phyloP scores from a whole-genome alignment of 352 stramenopile species.

The Phytopythium sindhum region DNA sequence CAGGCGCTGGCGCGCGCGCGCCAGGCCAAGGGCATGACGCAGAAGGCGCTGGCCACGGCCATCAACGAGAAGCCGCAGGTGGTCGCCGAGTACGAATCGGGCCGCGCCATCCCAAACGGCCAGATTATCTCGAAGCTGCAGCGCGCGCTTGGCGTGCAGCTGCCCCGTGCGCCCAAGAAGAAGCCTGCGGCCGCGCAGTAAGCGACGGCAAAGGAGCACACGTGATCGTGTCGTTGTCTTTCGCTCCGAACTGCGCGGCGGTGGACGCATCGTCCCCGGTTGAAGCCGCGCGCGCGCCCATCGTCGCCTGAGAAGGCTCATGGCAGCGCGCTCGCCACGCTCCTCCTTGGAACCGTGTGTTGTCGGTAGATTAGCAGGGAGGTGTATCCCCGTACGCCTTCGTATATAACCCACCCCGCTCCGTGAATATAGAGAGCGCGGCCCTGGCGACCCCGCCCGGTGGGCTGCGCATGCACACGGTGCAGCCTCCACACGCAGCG shows the following conservation, averaged over 20 bases:
- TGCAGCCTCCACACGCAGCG: neutral
- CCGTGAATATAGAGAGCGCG: slow-evolving; percentile 4
- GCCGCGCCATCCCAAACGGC: slow-evolving; percentile 96
- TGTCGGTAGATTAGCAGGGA: slow-evolving; percentile 9
- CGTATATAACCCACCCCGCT: slow-evolving; percentile 5
- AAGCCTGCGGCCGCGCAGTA: slow-evolving; percentile 42
- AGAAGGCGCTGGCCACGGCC: slow-evolving; percentile 95
- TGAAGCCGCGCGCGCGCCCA: neutral
- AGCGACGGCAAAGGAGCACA: neutral
- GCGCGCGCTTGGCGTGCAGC: slow-evolving; percentile 87
- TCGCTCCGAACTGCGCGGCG: slow-evolving; percentile 1
- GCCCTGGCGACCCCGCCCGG: neutral
- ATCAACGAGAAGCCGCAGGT: slow-evolving; percentile 97
- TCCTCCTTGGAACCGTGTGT: neutral
- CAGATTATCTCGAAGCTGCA: slow-evolving; percentile 98
- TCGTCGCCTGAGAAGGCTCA: neutral
- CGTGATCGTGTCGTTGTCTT: neutral
- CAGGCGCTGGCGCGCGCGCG: slow-evolving; percentile 95
- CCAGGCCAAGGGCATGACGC: slow-evolving; percentile 97
- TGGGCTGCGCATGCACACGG: neutral
- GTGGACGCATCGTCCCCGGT: slow-evolving; percentile 4
- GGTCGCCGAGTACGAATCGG: slow-evolving; percentile 96
- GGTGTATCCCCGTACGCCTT: neutral
- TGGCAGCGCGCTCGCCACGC: neutral
- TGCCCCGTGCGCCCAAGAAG: slow-evolving; percentile 79